A percentile compares a stretch with the other conserved stretches of the same genome.
phyloP scores from a whole-genome alignment of 352 stramenopile species.

The Phytophthora macrochlamydospora region DNA sequence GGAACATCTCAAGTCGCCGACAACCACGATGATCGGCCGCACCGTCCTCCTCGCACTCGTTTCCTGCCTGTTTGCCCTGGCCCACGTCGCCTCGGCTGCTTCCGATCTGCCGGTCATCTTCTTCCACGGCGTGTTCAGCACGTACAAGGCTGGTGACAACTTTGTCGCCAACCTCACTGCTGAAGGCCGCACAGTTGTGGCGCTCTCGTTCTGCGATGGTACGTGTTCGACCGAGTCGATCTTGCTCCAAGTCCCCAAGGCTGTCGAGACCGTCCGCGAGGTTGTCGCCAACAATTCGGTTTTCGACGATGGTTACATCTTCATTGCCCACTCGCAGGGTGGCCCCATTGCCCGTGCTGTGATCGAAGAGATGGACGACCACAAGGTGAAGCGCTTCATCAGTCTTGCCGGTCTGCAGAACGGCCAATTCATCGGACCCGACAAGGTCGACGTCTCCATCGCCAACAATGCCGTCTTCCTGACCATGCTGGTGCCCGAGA shows the following conservation, averaged over 20 bases:
- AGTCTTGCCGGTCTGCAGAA: conserved; percentile 46
- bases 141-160: conserved; percentile 15
- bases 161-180: conserved; percentile 33
- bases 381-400: conserved; percentile 45
- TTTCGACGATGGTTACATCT: conserved; percentile 45
- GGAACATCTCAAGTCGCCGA: conserved; percentile 5
- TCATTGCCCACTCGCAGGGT: conserved; percentile 49
- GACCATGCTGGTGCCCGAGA: conserved; percentile 25
- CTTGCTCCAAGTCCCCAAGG: conserved; percentile 30
- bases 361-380: conserved; percentile 52
- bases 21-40: conserved; percentile 12
- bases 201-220: conserved; percentile 35
- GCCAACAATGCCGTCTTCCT: conserved; percentile 5
- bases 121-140: conserved; percentile 39
- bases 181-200: conserved; percentile 26
- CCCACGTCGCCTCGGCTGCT: conserved; percentile 3
- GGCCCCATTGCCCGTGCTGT: conserved; percentile 39
- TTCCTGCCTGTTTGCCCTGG: conserved; percentile 6
- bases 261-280: conserved; percentile 33
- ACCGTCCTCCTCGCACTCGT: conserved; percentile 15
- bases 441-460: conserved; percentile 19
- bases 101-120: conserved; percentile 39
- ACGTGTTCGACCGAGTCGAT: conserved; percentile 26
- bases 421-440: conserved; percentile 48
- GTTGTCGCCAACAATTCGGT: conserved; percentile 25